A percentile compares a stretch with the other conserved stretches of the same genome.
Evolutionary conservation across 1,284 basidiomycete genomes (phyloP).

Genomic region (Moniliophthora roreri): DNA sequence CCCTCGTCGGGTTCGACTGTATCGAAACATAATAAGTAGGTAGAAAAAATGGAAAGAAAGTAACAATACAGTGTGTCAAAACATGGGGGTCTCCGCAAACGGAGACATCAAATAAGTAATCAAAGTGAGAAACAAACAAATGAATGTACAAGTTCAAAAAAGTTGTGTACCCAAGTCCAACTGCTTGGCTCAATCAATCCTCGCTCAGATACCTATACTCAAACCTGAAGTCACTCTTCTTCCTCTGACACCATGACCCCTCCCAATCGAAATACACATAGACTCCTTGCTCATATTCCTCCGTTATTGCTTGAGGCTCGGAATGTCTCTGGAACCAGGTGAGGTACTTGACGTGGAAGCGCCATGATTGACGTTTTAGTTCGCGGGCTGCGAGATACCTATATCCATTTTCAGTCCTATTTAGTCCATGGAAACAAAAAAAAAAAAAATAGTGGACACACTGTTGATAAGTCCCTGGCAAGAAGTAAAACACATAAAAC

Average conservation of each 20-base stretch:
- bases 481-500: conserved; percentile 99
- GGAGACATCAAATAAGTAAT: background rate
- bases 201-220: conserved; percentile 91
- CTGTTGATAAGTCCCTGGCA: conserved; percentile 97
- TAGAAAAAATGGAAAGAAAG: background rate
- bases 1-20: conserved; percentile 10
- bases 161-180: conserved; percentile 3
- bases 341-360: conserved; percentile 98
- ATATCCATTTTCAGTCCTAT: conserved; percentile 6
- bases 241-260: conserved; percentile 96
- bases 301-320: conserved; percentile 98
- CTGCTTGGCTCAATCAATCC: conserved; percentile 48
- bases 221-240: conserved; percentile 98
- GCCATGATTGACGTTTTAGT: conserved; percentile 97
- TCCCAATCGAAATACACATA: conserved; percentile 99
- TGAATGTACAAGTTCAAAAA: conserved; percentile 3
- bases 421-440: conserved; percentile 4
- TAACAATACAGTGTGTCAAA: conserved; percentile 4
- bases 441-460: conserved; percentile 36
- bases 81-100: background rate
- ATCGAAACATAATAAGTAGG: conserved; percentile 19
- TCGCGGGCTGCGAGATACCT: conserved; percentile 97
- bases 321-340: conserved; percentile 99
- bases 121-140: conserved; percentile 15
- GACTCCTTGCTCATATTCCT: conserved; percentile 99